Conservation (phyloP, 306 rosid genomes). For the Elaeagnus macrophylla region DNA sequence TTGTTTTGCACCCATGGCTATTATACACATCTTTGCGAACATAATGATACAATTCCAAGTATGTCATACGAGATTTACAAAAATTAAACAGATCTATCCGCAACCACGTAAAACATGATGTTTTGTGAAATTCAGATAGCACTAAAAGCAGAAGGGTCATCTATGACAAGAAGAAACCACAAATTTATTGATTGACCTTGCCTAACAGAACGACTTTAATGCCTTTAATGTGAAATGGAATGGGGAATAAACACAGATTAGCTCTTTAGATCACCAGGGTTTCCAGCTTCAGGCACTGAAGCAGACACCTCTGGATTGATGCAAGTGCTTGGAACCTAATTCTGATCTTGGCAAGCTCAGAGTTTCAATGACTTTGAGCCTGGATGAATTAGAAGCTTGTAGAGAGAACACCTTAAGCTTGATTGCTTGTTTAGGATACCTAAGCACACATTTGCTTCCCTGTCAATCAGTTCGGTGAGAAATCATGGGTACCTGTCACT, state of each 20-base stretch:
- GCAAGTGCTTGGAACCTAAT: constrained; percentile 30
- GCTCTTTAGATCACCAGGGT: constrained; percentile 47
- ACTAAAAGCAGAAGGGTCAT: too few relatives aligned
- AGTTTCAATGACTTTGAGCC: constrained; percentile 47
- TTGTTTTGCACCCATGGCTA: too few relatives aligned
- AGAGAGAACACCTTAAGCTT: constrained; percentile 48
- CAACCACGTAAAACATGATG: too few relatives aligned
- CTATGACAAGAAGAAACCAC: too few relatives aligned
- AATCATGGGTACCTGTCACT: constrained; percentile 42
- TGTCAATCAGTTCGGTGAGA: constrained; percentile 54
- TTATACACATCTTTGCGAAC: too few relatives aligned
- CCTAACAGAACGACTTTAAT: not conserved
- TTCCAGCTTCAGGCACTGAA: constrained; percentile 51
- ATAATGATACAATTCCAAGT: too few relatives aligned
- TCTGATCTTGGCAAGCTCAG: constrained; percentile 32
- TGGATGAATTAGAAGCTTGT: constrained; percentile 41
- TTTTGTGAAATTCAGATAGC: too few relatives aligned
- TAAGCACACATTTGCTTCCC: constrained; percentile 73
- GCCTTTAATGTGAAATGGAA: constrained; percentile 11
- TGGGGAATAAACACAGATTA: constrained; percentile 20
- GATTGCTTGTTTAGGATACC: constrained; percentile 52
- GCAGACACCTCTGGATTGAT: constrained; percentile 41
- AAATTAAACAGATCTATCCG: too few relatives aligned
- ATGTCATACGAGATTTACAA: too few relatives aligned
- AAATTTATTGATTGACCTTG: not conserved